Evolutionary conservation across 1,139 yeast genomes (phyloP), one percentile per base, ranked within the genome.

Genomic region (Sugiyamaella paludigena): DNA sequence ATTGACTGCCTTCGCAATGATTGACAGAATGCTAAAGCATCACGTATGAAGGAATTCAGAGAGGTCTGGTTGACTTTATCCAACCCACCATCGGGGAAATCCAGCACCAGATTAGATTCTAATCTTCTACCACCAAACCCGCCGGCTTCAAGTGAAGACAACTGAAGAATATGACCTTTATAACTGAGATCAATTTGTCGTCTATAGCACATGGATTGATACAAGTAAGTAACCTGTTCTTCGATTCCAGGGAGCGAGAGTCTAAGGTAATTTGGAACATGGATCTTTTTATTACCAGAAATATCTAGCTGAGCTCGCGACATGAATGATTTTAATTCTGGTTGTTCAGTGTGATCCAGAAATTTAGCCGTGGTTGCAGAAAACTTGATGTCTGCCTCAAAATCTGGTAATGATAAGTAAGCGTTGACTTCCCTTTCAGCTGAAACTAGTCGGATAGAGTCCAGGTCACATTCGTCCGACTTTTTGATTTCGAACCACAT

Each of bases 131-230:
- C 85, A 2, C 83, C 83, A 37, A 77, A 65, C 11, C 70, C 63
- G 1, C 84, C 85, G 1, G 84, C 83, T 55, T 81, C 84, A 13
- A 77, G 69, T n/a, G 73, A 60, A 49, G 74, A 71, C 47, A 76
- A 67, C 56, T 78, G 80, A 10, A 79, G 65, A 44, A 74, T 59
- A 32, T 70, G 65, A 12, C 62, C 62, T 2, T 63, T 58, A 51
- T 62, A 75, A 26, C 60, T 57, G 47, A 78, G 71, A 49, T 74
- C 78, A 40, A 78, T 61, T 50, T 75, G 78, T 32, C 77, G 69
- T 41, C 80, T 65, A 58, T 71, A 72, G 26, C 69, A 58, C 51
- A 74, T 62, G 36, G 72, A 67, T 47, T 76, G 70, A 57, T 76
- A 78, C 45, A 70, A 66, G 59, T 80, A 81, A 11, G 63, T 58